Base-by-base conservation (phyloP, 2,329 filamentous ascomycete genomes). In the Ophiostoma piceae region DNA sequence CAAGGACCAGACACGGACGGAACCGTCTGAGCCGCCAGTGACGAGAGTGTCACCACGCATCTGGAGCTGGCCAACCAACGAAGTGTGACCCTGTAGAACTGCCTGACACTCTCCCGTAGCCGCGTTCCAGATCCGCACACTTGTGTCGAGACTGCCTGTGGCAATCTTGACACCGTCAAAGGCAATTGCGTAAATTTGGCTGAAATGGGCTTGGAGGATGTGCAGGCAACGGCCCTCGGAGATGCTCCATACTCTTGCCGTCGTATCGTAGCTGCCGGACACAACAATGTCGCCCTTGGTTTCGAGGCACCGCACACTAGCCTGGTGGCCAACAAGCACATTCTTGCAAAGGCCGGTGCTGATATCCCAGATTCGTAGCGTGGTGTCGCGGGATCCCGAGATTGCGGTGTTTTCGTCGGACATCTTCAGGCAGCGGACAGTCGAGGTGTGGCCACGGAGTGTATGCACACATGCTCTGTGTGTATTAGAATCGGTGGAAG, bases 251-350 rank as follows among this genome's bases (percentile, higher is more conserved):
- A 99, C 94, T 75, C 93, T 90, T 29, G 95, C 95, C 29, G 92
- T 97, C 7, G 95, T 97, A 78, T 99, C 95, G 80, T 99, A 99
- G 79, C 93, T 97, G 70, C 95, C 95, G 39, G 94, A 97, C n/a
- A 99, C 95, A 57, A 98, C 92, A 73, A 97, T 88, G 79, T 99
- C 94, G 69, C 94, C 95, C 78, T 97, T 92, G 76, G 98, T 97
- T 77, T 97, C 95, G 60, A 99, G 84, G 78, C 94, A 99, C 73
- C 94, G 87, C 35, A 99, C 94, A 79, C 93, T 97, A 64, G 94
- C 94, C 79, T 97, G 94, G 78, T 99, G 94, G 12, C 95, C 94
- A 54, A 97, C 90, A 54, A 99, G 85, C 19, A 97, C 92, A 75
- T 96, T 96, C 76, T 90, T 90, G 83, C 94, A 98, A 41, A 93